Conservation (phyloP, 2,329 filamentous ascomycete genomes). For the Paracorniculantispora psalliotae region DNA sequence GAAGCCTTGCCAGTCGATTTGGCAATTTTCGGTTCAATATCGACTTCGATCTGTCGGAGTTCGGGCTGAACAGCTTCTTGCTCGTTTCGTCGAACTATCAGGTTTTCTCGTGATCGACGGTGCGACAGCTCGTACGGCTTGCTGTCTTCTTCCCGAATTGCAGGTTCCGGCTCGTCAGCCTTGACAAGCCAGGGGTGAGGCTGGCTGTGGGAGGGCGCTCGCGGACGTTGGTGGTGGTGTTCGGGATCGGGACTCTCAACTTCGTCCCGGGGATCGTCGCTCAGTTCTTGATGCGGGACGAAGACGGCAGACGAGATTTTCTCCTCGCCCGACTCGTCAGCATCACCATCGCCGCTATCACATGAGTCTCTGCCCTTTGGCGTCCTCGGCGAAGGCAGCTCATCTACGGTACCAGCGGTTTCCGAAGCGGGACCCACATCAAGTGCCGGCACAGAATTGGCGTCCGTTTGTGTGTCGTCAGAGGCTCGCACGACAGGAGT, state of each 20-base stretch:
- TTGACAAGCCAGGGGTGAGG: constrained; percentile 53
- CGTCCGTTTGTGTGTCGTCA: background rate
- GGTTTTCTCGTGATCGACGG: constrained; percentile 10
- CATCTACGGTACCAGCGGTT: background rate
- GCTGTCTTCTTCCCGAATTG: constrained; percentile 24
- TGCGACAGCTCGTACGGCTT: constrained; percentile 14
- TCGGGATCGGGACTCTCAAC: constrained; percentile 29
- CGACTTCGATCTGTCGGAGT: constrained; percentile 38
- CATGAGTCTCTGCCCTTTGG: constrained; percentile 34
- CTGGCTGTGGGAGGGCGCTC: constrained; percentile 35
- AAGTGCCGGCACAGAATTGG: constrained; percentile 7
- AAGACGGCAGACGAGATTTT: constrained; percentile 86
- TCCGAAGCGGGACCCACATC: constrained; percentile 6
- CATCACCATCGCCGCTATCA: constrained; percentile 36
- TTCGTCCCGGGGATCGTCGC: constrained; percentile 27
- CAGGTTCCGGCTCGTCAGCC: constrained; percentile 45
- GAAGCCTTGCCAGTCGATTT: constrained; percentile 27
- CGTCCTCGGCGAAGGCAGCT: constrained; percentile 32
- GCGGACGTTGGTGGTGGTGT: constrained; percentile 46
- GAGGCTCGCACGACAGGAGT: constrained; percentile 16
- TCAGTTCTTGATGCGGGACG: constrained; percentile 64
- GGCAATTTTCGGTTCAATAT: constrained; percentile 34
- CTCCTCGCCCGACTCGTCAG: constrained; percentile 67
- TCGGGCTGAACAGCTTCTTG: constrained; percentile 21
- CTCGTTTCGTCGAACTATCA: constrained; percentile 1